phyloP scores from a whole-genome alignment of 1,139 yeast species.

The Trichomonascaceae sp. region DNA sequence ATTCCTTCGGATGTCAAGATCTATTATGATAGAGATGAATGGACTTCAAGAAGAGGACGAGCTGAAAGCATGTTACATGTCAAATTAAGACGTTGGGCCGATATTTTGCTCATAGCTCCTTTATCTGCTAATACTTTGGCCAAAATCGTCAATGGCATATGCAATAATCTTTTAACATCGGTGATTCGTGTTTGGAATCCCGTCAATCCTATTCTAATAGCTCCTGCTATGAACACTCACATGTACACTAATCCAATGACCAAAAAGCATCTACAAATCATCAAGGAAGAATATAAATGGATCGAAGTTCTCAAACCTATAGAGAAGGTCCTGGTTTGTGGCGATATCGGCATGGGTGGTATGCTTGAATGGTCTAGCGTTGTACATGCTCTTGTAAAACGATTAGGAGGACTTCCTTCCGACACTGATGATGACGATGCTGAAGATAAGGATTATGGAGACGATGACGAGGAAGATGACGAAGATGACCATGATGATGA shows the following conservation, averaged over 20 bases:
- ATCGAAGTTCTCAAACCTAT: conserved; percentile 84
- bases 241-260: conserved; percentile 96
- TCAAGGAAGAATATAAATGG: conserved; percentile 59
- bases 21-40: conserved; percentile 93
- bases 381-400: conserved; percentile 66
- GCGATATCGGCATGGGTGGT: conserved; percentile 96
- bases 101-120: conserved; percentile 84
- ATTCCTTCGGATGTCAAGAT: conserved; percentile 77
- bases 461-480: conserved; percentile 13
- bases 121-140: conserved; percentile 90
- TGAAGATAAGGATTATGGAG: conserved; percentile 29
- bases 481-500: conserved; percentile 12
- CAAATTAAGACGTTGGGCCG: conserved; percentile 93
- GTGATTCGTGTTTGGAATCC: conserved; percentile 93
- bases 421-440: conserved; percentile 35
- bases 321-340: conserved; percentile 88
- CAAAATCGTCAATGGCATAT: conserved; percentile 82
- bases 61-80: conserved; percentile 77
- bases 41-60: conserved; percentile 50
- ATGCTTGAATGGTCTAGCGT: conserved; percentile 97
- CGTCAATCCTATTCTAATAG: conserved; percentile 71
- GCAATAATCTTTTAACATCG: conserved; percentile 79
- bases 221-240: conserved; percentile 97
- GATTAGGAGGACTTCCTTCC: conserved; percentile 33
- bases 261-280: conserved; percentile 62